These are phyloP conservation scores for Fusarium verticillioides DNA, from an alignment of 2,329 filamentous ascomycete species.

Conservation along the genomic window DNA sequence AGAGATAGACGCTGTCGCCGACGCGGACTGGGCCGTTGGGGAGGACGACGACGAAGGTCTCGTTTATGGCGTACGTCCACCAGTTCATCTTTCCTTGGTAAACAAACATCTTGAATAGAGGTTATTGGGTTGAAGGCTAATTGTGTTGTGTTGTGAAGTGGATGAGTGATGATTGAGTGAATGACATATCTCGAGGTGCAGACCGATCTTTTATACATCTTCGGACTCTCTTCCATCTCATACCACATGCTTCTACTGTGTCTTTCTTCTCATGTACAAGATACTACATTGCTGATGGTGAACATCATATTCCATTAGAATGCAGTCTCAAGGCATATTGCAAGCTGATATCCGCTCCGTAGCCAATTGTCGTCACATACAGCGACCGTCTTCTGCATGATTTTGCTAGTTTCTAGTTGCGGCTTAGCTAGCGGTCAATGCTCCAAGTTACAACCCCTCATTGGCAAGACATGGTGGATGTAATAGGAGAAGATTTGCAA, in stretches of 20 bases:
- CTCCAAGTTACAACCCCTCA: neutral
- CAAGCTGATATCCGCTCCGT: neutral
- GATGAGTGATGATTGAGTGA: neutral
- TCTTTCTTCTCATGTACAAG: neutral
- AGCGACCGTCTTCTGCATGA: neutral
- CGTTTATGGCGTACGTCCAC: constrained; percentile 25
- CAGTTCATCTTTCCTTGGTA: constrained; percentile 38
- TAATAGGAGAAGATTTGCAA: neutral
- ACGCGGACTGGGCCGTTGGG: constrained; percentile 32
- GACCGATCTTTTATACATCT: neutral
- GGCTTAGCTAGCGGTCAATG: neutral
- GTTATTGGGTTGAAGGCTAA: neutral
- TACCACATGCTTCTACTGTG: neutral
- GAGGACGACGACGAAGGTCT: constrained; percentile 32
- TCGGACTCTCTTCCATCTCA: neutral
- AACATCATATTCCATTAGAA: neutral
- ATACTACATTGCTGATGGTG: neutral
- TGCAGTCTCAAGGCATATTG: fast-evolving
- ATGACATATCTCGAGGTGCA: neutral
- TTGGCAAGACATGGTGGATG: neutral
- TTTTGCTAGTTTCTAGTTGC: neutral
- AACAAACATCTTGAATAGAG: constrained; percentile 24
- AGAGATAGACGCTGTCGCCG: constrained; percentile 37
- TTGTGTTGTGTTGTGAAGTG: neutral
- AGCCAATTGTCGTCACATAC: neutral